Base-by-base conservation (phyloP, 768 basidiomycete species). In the Suillus brevipes region DNA sequence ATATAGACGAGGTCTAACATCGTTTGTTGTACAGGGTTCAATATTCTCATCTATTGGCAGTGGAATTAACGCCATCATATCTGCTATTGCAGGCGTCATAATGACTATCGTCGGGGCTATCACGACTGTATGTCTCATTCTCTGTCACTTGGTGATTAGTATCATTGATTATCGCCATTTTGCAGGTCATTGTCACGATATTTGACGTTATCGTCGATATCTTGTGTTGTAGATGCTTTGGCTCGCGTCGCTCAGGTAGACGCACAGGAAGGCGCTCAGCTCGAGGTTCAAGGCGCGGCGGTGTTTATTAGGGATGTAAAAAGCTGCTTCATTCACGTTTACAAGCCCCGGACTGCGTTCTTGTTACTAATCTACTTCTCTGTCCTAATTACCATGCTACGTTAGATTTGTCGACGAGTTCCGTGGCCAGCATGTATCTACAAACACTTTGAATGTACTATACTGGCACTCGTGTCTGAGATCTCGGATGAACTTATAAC, bases 21-120 rank as follows among this genome's bases (percentile, higher is more conserved):
- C 18, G 3, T 28, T 58, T 58, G 50, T 25, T 40, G 10, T 10
- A 28, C 34, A 89, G 88, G 88, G 87, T 60, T 81, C 87, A 28
- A 79, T 89, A 60, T 77, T 89, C 73, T 89, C 87, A 71, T 83
- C 89, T 31, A 90, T 91, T 52, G 89, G 87, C 25, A 69, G 74
- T 58, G 88, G 82, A 34, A 84, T 90, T 64, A 84, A 84, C 62
- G 78, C 85, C 59, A 73, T 91, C 65, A 81, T 91, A 68, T 81
- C 81, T 62, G 88, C 86, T 20, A 86, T 90, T 58, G 88, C 87
- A 16, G 70, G 68, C 61, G 78, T 90, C 4, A 70, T 89, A 65
- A 85, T 87, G 83, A 77, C 87, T 47, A 87, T 91, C 65, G 81
- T 90, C 47, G 72, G 80, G 65, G 86, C 77, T 13, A 84, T 91